phyloP scores from a whole-genome alignment of 352 stramenopile species.

The Globisporangium nunn region DNA sequence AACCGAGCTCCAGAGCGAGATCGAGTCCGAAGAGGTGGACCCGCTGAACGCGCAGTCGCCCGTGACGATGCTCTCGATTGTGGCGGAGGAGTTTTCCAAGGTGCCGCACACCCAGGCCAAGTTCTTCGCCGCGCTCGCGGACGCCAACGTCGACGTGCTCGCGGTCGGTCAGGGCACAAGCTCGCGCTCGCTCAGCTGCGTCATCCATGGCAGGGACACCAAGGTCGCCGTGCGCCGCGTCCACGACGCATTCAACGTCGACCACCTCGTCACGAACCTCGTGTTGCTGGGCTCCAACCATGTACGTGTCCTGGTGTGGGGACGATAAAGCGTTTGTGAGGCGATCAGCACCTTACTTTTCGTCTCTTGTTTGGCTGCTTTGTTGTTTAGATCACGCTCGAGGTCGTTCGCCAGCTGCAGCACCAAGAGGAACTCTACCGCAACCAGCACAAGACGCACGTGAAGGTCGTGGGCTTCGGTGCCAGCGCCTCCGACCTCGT shows the following conservation, averaged over 20 bases:
- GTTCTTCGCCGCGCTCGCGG: constrained; percentile 69
- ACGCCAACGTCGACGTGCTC: constrained; percentile 61
- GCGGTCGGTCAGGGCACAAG: constrained; percentile 73
- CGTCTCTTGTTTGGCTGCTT: neutral
- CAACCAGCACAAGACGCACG: constrained; percentile 55
- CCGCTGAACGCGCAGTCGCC: constrained; percentile 55
- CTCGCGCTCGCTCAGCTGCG: constrained; percentile 69
- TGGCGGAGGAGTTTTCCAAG: constrained; percentile 70
- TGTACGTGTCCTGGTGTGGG: constrained; percentile 12
- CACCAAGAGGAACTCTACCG: constrained; percentile 54
- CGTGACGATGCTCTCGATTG: constrained; percentile 82
- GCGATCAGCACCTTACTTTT: neutral
- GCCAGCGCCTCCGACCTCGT: constrained; percentile 54
- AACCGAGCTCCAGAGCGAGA: constrained; percentile 42
- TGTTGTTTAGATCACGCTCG: constrained; percentile 38
- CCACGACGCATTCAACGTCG: constrained; percentile 78
- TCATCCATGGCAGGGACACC: constrained; percentile 59
- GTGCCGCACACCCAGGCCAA: constrained; percentile 65
- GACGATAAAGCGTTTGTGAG: neutral
- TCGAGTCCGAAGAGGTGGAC: constrained; percentile 71
- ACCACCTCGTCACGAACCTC: constrained; percentile 65
- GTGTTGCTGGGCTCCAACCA: constrained; percentile 68
- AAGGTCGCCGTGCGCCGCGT: constrained; percentile 73
- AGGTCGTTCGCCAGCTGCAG: constrained; percentile 54
- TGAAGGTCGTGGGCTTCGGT: constrained; percentile 66